Conservation (phyloP, 192 early-diverging fungal species). For the Coemansia pectinata region DNA sequence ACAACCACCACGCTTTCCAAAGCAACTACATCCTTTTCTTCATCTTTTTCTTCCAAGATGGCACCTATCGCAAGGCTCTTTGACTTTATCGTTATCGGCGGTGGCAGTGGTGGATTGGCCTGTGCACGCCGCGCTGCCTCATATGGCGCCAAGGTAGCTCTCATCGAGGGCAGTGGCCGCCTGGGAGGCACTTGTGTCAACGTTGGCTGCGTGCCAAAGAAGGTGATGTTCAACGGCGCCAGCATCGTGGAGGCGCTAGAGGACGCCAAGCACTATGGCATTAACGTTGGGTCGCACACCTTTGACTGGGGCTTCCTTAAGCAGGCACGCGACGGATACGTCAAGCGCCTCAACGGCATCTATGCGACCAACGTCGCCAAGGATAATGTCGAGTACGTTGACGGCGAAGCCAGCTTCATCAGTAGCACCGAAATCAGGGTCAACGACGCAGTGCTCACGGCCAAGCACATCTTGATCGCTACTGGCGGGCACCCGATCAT, state of each 20-base stretch:
- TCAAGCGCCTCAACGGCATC: constrained; percentile 94
- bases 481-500: constrained; percentile 75
- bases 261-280: constrained; percentile 92
- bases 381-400: constrained; percentile 81
- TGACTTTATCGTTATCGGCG: constrained; percentile 97
- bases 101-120: constrained; percentile 89
- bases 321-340: constrained; percentile 93
- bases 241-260: constrained; percentile 82
- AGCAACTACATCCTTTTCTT: neutral
- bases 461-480: constrained; percentile 91
- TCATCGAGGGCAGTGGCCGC: constrained; percentile 79
- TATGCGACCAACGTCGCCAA: constrained; percentile 89
- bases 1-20: neutral
- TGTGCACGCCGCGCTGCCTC: constrained; percentile 89
- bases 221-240: constrained; percentile 96
- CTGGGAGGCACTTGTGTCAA: constrained; percentile 94
- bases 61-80: constrained; percentile 56
- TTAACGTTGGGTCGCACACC: constrained; percentile 59
- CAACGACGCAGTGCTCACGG: constrained; percentile 59
- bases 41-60: constrained; percentile 11
- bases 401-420: constrained; percentile 85
- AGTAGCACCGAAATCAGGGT: constrained; percentile 69
- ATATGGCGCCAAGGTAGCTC: constrained; percentile 87
- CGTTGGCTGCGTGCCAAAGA: constrained; percentile 90
- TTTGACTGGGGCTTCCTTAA: constrained; percentile 87